A percentile compares a stretch with the other conserved stretches of the same genome.
Conservation (phyloP, 352 stramenopile species). For the Pythium biforme region DNA sequence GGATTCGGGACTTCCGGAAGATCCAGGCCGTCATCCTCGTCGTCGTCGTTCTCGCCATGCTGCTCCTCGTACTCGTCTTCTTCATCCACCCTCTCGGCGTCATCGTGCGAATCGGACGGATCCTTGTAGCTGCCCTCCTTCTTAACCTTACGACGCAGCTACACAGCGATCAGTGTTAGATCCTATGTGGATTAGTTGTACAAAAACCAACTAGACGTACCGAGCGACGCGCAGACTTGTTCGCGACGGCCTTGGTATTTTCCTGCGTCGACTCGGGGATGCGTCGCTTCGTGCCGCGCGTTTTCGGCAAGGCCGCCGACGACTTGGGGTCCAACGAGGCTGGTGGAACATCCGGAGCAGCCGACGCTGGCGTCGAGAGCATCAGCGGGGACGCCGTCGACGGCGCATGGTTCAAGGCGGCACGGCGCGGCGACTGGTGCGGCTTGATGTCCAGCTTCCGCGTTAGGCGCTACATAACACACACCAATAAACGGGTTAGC, state of each 20-base stretch:
- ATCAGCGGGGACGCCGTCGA: conserved; percentile 19
- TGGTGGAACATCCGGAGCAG: conserved; percentile 1
- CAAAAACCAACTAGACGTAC: conserved; percentile 13
- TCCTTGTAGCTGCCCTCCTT: conserved; percentile 42
- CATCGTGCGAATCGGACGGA: conserved; percentile 33
- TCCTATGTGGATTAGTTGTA: neutral
- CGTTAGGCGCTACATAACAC: conserved; percentile 33
- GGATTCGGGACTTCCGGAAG: conserved; percentile 36
- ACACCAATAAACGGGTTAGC: neutral
- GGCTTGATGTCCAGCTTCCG: conserved; percentile 76
- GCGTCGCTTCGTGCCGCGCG: conserved; percentile 32
- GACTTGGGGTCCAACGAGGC: conserved; percentile 17
- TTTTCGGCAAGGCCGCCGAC: conserved; percentile 27
- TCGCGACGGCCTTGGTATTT: conserved; percentile 7
- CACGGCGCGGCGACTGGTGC: conserved; percentile 66
- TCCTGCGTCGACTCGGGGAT: conserved; percentile 19
- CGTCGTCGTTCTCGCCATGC: conserved; percentile 23
- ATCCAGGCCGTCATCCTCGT: conserved; percentile 38
- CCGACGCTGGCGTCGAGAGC: conserved; percentile 9
- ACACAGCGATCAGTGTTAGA: neutral
- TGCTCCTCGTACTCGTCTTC: conserved; percentile 21
- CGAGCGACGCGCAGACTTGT: conserved; percentile 27
- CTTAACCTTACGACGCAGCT: conserved; percentile 52
- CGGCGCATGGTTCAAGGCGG: conserved; percentile 33
- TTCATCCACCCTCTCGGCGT: conserved; percentile 20